Evolutionary conservation across 306 rosid species (phyloP).

Genomic region (Glycyrrhiza uralensis): DNA sequence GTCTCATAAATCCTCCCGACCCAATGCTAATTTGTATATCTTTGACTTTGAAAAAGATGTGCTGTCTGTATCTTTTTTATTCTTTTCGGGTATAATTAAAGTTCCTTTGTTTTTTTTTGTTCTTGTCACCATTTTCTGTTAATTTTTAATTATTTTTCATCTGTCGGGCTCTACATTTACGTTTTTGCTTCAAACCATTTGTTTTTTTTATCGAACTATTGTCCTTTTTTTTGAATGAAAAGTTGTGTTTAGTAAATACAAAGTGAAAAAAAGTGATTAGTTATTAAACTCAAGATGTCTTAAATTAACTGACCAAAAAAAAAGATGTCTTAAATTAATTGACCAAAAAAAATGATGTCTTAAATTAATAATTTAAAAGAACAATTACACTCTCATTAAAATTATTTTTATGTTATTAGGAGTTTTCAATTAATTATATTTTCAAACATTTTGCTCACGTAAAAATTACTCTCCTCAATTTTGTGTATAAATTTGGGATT

Average conservation of each 20-base stretch:
- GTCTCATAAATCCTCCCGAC: not conserved
- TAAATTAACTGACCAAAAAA: too few species aligned
- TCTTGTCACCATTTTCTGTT: not conserved
- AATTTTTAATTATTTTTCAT: not conserved
- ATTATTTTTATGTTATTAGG: too few species aligned
- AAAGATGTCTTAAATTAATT: too few species aligned
- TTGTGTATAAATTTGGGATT: not conserved
- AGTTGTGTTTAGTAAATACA: not conserved
- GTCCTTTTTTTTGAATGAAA: not conserved
- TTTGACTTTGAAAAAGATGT: constrained; percentile 28
- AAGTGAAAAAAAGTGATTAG: not conserved
- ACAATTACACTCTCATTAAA: too few species aligned
- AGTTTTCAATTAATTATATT: too few species aligned
- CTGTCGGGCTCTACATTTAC: not conserved
- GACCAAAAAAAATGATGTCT: too few species aligned
- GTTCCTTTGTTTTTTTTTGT: not conserved
- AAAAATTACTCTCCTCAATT: not conserved
- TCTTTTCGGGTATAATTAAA: not conserved
- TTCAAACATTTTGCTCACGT: not conserved
- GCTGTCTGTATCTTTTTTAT: not conserved
- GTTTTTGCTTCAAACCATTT: not conserved
- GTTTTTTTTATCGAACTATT: not conserved
- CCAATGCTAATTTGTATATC: constrained; percentile 2
- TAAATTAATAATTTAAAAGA: too few species aligned
- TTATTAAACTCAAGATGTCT: too few species aligned